Conservation (phyloP, 257 asterid genomes). For the Agastache rugosa region DNA sequence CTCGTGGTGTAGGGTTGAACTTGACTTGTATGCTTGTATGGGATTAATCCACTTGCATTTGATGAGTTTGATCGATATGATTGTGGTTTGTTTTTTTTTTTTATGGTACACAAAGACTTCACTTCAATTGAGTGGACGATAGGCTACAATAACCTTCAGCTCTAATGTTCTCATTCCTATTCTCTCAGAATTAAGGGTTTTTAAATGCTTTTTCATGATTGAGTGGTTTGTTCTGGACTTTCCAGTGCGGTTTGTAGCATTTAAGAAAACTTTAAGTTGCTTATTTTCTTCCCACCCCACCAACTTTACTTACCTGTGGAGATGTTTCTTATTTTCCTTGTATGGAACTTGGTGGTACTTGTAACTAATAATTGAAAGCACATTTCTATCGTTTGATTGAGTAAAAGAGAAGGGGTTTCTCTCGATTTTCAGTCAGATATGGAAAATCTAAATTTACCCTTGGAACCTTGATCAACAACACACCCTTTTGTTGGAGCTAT, state of each 20-base stretch:
- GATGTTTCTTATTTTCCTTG: not conserved
- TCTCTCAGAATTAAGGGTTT: not conserved
- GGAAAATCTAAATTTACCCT: conserved; percentile 1
- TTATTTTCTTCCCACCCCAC: not conserved
- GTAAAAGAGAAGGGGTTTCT: not conserved
- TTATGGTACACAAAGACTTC: not conserved
- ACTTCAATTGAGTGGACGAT: conserved; percentile 15
- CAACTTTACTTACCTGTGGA: not conserved
- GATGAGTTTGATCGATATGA: conserved; percentile 1
- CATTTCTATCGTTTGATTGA: not conserved
- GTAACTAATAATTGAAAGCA: not conserved
- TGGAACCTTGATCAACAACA: not conserved
- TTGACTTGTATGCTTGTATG: conserved; percentile 8
- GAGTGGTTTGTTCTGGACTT: conserved; percentile 8
- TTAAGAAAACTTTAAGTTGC: not conserved
- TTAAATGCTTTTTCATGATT: conserved; percentile 6
- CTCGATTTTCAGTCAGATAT: not conserved
- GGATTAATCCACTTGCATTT: conserved; percentile 9
- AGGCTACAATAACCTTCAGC: conserved; percentile 17
- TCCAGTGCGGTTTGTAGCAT: not conserved
- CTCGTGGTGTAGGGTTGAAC: not conserved
- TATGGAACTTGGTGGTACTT: not conserved
- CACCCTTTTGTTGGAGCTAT: not conserved
- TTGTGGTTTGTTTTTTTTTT: conserved; percentile 16
- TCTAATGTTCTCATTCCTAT: not conserved